phyloP scores from a whole-genome alignment of 352 stramenopile species.

The Globisporangium rhizosaccharum region DNA sequence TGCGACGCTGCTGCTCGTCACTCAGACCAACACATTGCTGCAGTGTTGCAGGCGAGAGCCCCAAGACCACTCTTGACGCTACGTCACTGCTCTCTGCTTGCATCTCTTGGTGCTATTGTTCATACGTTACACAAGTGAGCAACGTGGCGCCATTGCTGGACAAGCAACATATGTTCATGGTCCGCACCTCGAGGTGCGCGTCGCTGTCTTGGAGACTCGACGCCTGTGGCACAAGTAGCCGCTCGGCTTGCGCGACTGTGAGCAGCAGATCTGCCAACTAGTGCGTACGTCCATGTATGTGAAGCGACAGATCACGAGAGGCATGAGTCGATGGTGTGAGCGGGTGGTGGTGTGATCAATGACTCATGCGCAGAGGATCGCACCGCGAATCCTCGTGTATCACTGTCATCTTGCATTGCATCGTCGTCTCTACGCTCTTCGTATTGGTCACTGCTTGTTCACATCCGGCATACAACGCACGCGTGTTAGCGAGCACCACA shows the following conservation, averaged over 20 bases:
- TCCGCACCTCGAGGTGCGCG: too few relatives aligned
- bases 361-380: too few relatives aligned
- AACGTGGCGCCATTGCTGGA: too few relatives aligned
- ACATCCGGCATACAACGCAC: background rate
- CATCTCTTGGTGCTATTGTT: background rate
- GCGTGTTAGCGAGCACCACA: background rate
- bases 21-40: conserved; percentile 15
- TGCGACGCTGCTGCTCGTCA: conserved; percentile 12
- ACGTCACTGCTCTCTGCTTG: background rate
- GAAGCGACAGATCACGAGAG: background rate
- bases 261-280: conserved; percentile 23
- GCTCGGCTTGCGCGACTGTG: conserved; percentile 24
- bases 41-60: conserved; percentile 19
- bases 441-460: conserved; percentile 1
- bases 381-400: conserved; percentile 14
- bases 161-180: background rate
- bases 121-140: background rate
- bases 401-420: conserved; percentile 1
- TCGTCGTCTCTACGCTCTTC: background rate
- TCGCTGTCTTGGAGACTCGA: background rate
- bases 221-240: conserved; percentile 12
- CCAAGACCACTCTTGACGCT: conserved; percentile 13
- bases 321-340: background rate
- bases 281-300: background rate
- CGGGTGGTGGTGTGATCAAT: too few relatives aligned